Base-by-base conservation (phyloP, 495 filamentous ascomycete species). In the Penicillium crystallinum region DNA sequence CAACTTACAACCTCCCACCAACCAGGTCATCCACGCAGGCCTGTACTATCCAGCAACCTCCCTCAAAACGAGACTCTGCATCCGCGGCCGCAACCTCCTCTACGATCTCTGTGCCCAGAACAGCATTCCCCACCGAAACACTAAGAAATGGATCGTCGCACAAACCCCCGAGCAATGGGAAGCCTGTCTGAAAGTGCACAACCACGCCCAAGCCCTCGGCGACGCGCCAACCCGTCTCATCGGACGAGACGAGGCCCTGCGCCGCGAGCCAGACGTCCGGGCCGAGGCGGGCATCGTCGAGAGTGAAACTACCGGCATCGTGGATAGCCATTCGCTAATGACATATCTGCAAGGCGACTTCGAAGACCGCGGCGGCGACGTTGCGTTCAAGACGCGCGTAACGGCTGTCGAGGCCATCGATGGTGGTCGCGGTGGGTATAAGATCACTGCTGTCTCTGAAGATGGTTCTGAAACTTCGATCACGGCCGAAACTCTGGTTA, bases 61-160 rank as follows among this genome's bases (percentile, higher is more conserved):
- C 1, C 81, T 96, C 14, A 98, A 98, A 69, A 90, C 93, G 0
- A 67, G 68, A 1, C 83, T 98, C 44, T 98, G 93, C 70, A 77
- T 97, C 59, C 62, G 68, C 38, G 93, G 93, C 50, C 81, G 82
- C 45, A 59, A 84, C 35, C 74, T 88, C 69, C 73, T 98, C 56
- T 98, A 98, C 71, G 75, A 76, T 9, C 81, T 91, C 43, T 97
- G 92, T 76, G 62, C 71, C 1, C 66, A 71, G 17, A 70, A 87
- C 62, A 55, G 63, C 34, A 86, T 97, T 46, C 85, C 86, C 0
- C 78, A 91, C 72, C 74, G 74, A 52, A 86, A 85, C 63, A 84
- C 79, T 17, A 90, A 90, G 38, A 98, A 98, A 77, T 96, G 95
- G 90, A 85, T 98, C 57, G 85, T 98, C 0, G 92, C 93, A 2